Base-by-base conservation (phyloP, 257 asterid genomes). In the Jaltomata sinuosa region DNA sequence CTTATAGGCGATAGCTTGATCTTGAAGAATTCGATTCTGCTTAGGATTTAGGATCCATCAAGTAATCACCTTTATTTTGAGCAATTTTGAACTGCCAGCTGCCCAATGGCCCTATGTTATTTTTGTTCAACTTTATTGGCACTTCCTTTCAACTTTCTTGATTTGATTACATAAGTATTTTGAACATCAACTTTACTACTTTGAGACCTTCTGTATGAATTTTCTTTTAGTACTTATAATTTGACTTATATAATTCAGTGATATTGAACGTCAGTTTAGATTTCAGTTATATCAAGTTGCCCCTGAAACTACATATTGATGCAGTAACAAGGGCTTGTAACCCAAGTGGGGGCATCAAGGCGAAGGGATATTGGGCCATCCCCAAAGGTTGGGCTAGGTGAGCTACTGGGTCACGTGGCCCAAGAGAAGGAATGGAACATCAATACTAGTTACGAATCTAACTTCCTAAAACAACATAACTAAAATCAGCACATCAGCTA, bases 401-500 rank as follows among this genome's bases (percentile, higher is more conserved):
- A n/a, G n/a, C n/a, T n/a, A n/a, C n/a, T n/a, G n/a, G n/a, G n/a
- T n/a, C n/a, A n/a, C n/a, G n/a, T n/a, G n/a, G n/a, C n/a, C n/a
- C n/a, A n/a, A n/a, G n/a, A n/a, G n/a, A n/a, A n/a, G n/a, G n/a
- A n/a, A n/a, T n/a, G n/a, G n/a, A n/a, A n/a, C n/a, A n/a, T n/a
- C n/a, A n/a, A n/a, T n/a, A n/a, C n/a, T n/a, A n/a, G n/a, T n/a
- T n/a, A n/a, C n/a, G n/a, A n/a, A n/a, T n/a, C n/a, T n/a, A n/a
- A n/a, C n/a, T n/a, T n/a, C n/a, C n/a, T n/a, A n/a, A n/a, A n/a
- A n/a, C n/a, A n/a, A n/a, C n/a, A n/a, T n/a, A n/a, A n/a, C n/a
- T n/a, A n/a, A n/a, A n/a, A n/a, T n/a, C 36, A 84, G 93, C 84
- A 94, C 94, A 6, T 57, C 65, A 57, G 65, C 31, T 57, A n/a